Evolutionary conservation across 129 eudicot species (phyloP), one percentile per base, ranked within the genome.

Genomic region (Centrapalus pauciflorus): DNA sequence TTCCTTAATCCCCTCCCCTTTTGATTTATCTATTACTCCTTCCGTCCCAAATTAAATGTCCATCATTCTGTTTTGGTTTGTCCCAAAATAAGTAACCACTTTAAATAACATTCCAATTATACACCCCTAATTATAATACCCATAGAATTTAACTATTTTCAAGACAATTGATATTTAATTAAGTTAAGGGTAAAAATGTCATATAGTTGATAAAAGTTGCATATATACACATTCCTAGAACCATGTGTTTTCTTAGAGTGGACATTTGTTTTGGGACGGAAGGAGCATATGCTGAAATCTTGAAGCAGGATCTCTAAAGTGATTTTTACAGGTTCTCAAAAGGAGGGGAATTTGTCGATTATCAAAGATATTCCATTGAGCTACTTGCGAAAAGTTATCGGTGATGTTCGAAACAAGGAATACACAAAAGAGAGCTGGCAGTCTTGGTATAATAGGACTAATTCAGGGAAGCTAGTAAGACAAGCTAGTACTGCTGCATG

Each of bases 401-500:
- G 87, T 27, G 96, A 88, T 51, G 50, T 93, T 52, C 82, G 95
- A 40, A 64, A 51, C 55, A 93, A 70, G 76, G 87, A 78, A 45
- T 79, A 71, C 85, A 79, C 58, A 40, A 76, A 77, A 28, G 92
- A 93, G 66, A 88, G 82, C 74, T 93, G 96, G 98, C 82, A 85
- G 43, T 73, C 86, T 63, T 93, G 98, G 98, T 93, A 85, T 71
- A 69, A 33, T 35, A 80, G 91, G 70, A 80, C 84, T 6, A 84
- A 78, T 64, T 85, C 89, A 5, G 98, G 98, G 34, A 84, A 82
- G 66, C 75, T 93, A 71, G 89, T 93, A 57, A 79, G 98, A 72
- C 96, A 88, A 60, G 96, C 98, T 67, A 81, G 90, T 74, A 89
- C 96, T 48, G 95, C 96, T 64, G 95, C 68, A 60, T 85, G 95